A percentile compares a stretch with the other conserved stretches of the same genome.
phyloP scores from a whole-genome alignment of 2,329 filamentous ascomycete genomes.

The Diaporthe eres region DNA sequence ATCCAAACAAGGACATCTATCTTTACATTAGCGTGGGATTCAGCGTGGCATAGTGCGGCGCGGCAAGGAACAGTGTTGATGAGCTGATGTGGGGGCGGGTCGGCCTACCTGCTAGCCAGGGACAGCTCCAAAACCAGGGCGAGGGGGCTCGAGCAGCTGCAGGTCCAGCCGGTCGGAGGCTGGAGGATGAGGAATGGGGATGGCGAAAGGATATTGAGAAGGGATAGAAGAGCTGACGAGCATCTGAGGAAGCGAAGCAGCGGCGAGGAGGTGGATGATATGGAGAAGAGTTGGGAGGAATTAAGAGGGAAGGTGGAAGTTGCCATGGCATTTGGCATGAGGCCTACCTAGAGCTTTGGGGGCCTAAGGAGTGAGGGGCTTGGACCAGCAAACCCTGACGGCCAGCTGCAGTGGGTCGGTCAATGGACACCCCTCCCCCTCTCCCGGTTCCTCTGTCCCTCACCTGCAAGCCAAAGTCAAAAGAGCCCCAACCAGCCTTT shows the following conservation, averaged over 20 bases:
- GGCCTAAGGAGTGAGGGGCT: not conserved
- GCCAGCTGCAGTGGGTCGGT: not conserved
- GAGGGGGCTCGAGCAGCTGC: not conserved
- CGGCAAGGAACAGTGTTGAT: not conserved
- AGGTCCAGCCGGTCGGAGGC: not conserved
- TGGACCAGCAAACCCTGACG: not conserved
- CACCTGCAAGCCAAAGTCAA: not conserved
- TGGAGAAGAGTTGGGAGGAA: not conserved
- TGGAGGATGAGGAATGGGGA: not conserved
- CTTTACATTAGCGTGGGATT: not conserved
- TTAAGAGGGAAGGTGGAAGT: not conserved
- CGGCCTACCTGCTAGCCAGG: not conserved
- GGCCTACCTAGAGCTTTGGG: conserved; percentile 6
- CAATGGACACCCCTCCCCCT: not conserved
- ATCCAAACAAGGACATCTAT: not conserved
- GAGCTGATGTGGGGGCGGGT: conserved; percentile 1
- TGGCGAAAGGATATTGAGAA: not conserved
- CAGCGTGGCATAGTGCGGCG: not conserved
- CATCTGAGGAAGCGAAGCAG: not conserved
- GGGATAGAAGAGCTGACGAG: not conserved
- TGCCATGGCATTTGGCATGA: not conserved
- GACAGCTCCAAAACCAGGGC: not conserved
- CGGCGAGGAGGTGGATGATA: not conserved
- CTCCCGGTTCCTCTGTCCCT: not conserved
- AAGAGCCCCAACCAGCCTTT: not conserved